These are phyloP conservation scores for Nakaseomyces uthaithaninus DNA, from an alignment of 1,139 yeast species.

Conservation along the genomic window DNA sequence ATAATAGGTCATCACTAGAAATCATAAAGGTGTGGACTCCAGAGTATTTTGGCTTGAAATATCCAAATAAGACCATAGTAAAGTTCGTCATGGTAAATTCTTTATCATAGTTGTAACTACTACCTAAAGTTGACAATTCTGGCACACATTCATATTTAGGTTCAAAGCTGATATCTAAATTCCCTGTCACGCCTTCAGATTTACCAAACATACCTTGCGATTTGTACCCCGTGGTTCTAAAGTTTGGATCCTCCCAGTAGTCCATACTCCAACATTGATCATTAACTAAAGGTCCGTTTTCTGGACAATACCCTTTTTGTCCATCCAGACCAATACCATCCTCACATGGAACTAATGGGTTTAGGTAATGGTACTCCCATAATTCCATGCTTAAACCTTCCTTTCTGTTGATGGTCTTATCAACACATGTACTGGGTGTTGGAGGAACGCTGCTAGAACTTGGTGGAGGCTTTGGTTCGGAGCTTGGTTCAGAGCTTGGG, in stretches of 20 bases:
- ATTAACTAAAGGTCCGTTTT: background rate
- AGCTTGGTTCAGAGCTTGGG: background rate
- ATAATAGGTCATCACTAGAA: background rate
- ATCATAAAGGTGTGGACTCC: background rate
- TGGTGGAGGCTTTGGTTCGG: background rate
- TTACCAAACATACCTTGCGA: background rate
- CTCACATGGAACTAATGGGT: conserved; percentile 3
- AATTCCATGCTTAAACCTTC: background rate
- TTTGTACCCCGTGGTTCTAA: conserved; percentile 1
- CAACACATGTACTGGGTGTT: background rate
- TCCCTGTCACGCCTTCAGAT: background rate
- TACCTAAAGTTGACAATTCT: background rate
- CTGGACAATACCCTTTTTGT: conserved; percentile 1
- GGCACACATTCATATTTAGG: conserved; percentile 3
- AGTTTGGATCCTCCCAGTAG: background rate
- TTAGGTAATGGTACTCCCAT: conserved; percentile 1
- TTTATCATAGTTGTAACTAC: background rate
- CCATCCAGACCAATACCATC: conserved; percentile 1
- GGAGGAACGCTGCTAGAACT: background rate
- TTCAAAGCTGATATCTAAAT: background rate
- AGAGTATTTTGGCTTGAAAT: background rate
- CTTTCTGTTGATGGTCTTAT: background rate
- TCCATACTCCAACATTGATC: conserved; percentile 1
- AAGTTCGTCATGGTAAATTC: conserved; percentile 1
- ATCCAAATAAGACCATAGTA: background rate